Conservation (phyloP, 2,329 filamentous ascomycete species). For the Cladosporium sp. region DNA sequence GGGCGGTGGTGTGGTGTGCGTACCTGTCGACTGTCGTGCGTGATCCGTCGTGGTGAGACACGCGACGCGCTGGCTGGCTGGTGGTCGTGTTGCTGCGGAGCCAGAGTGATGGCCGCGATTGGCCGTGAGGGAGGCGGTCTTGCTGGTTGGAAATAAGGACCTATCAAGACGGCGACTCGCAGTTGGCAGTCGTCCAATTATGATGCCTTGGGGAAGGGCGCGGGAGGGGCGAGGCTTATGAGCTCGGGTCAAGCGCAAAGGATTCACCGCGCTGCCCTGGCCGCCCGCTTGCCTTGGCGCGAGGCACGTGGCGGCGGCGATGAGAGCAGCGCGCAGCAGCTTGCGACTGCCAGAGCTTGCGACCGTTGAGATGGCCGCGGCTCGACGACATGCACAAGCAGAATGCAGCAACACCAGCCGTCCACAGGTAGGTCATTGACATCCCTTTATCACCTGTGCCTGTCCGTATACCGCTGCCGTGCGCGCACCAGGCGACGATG, state of each 20-base stretch:
- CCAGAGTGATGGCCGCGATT: background rate
- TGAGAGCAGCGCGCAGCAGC: background rate
- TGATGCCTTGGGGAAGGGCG: background rate
- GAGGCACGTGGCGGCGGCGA: background rate
- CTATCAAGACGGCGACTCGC: conserved; percentile 1
- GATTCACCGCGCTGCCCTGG: too few species aligned
- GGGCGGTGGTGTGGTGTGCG: conserved; percentile 3
- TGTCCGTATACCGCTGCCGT: background rate
- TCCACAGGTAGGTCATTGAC: too few species aligned
- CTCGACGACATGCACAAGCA: background rate
- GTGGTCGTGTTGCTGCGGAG: background rate
- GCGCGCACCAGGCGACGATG: background rate
- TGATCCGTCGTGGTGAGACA: conserved; percentile 5
- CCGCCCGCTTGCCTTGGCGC: background rate
- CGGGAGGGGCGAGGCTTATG: background rate
- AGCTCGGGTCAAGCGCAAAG: background rate
- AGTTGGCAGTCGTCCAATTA: conserved; percentile 7
- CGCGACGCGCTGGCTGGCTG: conserved; percentile 11
- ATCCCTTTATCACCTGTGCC: background rate
- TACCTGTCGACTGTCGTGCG: conserved; percentile 1
- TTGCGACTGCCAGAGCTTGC: background rate
- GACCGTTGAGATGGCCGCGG: background rate
- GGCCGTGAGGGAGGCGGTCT: background rate
- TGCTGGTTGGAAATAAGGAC: background rate
- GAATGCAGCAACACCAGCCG: background rate